These are phyloP conservation scores for Sporothrix mexicana DNA, from an alignment of 2,329 filamentous ascomycete species.

Conservation along the genomic window DNA sequence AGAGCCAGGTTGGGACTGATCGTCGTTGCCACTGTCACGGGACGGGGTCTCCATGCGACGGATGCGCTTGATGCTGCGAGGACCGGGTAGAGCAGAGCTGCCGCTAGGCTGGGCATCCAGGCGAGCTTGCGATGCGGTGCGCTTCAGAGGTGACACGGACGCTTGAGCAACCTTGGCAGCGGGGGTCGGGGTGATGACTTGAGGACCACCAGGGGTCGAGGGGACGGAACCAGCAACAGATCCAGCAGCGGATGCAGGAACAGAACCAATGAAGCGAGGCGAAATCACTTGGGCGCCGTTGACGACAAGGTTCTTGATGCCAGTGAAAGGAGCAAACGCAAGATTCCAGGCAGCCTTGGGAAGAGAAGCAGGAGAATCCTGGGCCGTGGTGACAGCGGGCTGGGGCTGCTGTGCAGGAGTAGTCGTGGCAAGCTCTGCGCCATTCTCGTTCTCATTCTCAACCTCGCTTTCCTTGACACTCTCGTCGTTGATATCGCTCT, in stretches of 20 bases:
- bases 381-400: background rate
- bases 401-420: constrained; percentile 18
- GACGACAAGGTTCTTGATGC: constrained; percentile 44
- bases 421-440: background rate
- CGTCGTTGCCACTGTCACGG: background rate
- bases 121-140: constrained; percentile 9
- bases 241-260: background rate
- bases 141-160: constrained; percentile 24
- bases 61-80: constrained; percentile 18
- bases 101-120: constrained; percentile 18
- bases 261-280: constrained; percentile 34
- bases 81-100: background rate
- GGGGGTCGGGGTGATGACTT: background rate
- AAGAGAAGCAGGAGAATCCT: constrained; percentile 25
- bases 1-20: constrained; percentile 16
- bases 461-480: background rate
- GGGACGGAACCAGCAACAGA: background rate
- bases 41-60: constrained; percentile 15
- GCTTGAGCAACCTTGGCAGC: background rate
- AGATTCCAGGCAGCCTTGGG: constrained; percentile 40
- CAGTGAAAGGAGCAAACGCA: constrained; percentile 42
- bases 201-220: background rate
- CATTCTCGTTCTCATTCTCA: background rate
- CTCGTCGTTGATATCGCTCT: background rate
- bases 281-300: constrained; percentile 44